Conservation (phyloP, 2,329 filamentous ascomycete species). For the Pezicula carpinea region DNA sequence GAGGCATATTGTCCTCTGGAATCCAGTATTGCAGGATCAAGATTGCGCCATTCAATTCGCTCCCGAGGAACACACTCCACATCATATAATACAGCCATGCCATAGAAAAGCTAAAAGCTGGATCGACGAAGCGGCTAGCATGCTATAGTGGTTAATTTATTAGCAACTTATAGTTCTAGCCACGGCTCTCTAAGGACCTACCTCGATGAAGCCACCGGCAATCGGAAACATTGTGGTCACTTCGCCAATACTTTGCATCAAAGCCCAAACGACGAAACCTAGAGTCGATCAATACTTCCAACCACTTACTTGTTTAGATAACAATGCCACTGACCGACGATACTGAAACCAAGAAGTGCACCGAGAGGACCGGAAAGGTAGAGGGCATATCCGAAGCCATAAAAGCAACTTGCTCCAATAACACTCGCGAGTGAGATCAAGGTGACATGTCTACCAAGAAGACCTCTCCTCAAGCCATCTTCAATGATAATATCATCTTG, state of each 20-base stretch:
- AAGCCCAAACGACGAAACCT: slow-evolving; percentile 15
- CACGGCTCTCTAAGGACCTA: neutral
- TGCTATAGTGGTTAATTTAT: slow-evolving; percentile 2
- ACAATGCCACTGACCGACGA: slow-evolving; percentile 46
- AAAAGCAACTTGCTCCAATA: slow-evolving; percentile 46
- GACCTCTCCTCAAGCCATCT: slow-evolving; percentile 7
- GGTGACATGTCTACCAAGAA: slow-evolving; percentile 10
- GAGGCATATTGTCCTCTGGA: slow-evolving; percentile 15
- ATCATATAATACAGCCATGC: slow-evolving; percentile 11
- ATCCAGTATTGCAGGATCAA: slow-evolving; percentile 12
- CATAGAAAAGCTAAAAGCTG: slow-evolving; percentile 8
- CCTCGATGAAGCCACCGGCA: slow-evolving; percentile 11
- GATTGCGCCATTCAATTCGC: slow-evolving; percentile 11
- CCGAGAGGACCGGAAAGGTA: slow-evolving; percentile 44
- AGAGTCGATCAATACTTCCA: slow-evolving; percentile 2
- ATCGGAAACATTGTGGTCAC: slow-evolving; percentile 10
- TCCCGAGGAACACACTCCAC: slow-evolving; percentile 11
- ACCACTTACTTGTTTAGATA: slow-evolving; percentile 28
- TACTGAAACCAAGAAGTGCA: slow-evolving; percentile 43
- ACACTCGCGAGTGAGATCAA: slow-evolving; percentile 35
- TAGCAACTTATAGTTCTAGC: neutral
- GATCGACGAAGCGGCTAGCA: slow-evolving; percentile 11
- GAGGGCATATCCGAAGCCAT: slow-evolving; percentile 45
- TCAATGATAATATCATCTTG: slow-evolving; percentile 9
- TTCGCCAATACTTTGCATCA: slow-evolving; percentile 44